Evolutionary conservation across 78 protist species (phyloP).

Genomic region (Dictyostelium purpureum): DNA sequence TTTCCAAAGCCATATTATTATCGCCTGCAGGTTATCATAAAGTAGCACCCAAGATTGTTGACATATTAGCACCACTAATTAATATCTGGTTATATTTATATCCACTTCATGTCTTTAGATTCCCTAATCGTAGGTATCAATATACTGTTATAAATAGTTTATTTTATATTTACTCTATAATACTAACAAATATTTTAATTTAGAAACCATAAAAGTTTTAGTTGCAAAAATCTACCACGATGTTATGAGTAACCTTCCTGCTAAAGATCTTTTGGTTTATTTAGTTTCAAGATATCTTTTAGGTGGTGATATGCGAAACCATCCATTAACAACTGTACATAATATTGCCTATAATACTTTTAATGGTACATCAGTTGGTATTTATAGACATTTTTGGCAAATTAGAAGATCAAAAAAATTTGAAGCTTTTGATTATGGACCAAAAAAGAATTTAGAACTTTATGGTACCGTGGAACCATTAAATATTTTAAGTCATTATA

Average conservation of each 20-base stretch:
- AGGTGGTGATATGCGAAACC: conserved; percentile 66
- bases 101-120: conserved; percentile 60
- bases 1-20: conserved; percentile 30
- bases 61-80: conserved; percentile 47
- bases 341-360: conserved; percentile 69
- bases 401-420: conserved; percentile 57
- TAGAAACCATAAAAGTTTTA: conserved; percentile 5
- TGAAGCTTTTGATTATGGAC: conserved; percentile 64
- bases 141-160: too few species aligned
- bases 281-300: conserved; percentile 30
- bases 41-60: conserved; percentile 51
- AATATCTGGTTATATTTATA: conserved; percentile 34
- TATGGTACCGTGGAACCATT: conserved; percentile 65
- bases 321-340: conserved; percentile 59
- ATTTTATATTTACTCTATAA: neutral
- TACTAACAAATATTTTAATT: neutral
- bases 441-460: conserved; percentile 38
- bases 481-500: conserved; percentile 47
- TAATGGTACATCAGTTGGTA: conserved; percentile 51
- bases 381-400: conserved; percentile 75
- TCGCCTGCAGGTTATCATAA: conserved; percentile 78
- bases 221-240: conserved; percentile 68
- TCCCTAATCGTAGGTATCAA: conserved; percentile 32
- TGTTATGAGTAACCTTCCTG: conserved; percentile 59
- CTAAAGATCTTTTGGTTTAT: conserved; percentile 41